Evolutionary conservation across 768 basidiomycete genomes (phyloP).

Genomic region (Paxillus ammoniavirescens): DNA sequence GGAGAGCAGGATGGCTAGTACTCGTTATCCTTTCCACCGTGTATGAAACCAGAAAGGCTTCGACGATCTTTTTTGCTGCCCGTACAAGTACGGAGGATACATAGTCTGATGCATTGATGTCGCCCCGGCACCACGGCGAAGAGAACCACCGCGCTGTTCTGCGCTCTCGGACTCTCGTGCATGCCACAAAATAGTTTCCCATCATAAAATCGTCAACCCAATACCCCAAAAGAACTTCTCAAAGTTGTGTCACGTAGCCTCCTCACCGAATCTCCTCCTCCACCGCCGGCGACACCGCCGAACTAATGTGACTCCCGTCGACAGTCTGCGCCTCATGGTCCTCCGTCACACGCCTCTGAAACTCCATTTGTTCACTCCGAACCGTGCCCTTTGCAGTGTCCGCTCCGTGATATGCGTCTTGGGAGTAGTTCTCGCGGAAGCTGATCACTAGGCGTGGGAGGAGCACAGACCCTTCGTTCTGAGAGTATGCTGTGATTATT

Average conservation of each 20-base stretch:
- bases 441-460: slow-evolving; percentile 20
- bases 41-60: too few relatives aligned
- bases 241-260: too few relatives aligned
- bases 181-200: too few relatives aligned
- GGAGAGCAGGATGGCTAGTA: neutral
- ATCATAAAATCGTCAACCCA: too few relatives aligned
- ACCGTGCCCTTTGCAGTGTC: neutral
- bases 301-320: neutral
- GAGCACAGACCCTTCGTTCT: slow-evolving; percentile 16
- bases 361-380: slow-evolving; percentile 10
- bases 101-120: too few relatives aligned
- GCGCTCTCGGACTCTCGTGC: too few relatives aligned
- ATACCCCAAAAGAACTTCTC: too few relatives aligned
- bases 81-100: too few relatives aligned
- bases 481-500: slow-evolving; percentile 14
- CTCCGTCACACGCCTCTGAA: slow-evolving; percentile 5
- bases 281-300: neutral
- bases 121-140: too few relatives aligned
- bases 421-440: slow-evolving; percentile 16
- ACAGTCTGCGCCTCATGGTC: slow-evolving; percentile 2
- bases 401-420: neutral
- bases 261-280: neutral
- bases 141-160: too few relatives aligned
- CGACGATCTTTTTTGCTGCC: too few relatives aligned
- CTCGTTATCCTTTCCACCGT: too few relatives aligned